phyloP scores from a whole-genome alignment of 2,329 filamentous ascomycete genomes.

The Helotiales sp. region DNA sequence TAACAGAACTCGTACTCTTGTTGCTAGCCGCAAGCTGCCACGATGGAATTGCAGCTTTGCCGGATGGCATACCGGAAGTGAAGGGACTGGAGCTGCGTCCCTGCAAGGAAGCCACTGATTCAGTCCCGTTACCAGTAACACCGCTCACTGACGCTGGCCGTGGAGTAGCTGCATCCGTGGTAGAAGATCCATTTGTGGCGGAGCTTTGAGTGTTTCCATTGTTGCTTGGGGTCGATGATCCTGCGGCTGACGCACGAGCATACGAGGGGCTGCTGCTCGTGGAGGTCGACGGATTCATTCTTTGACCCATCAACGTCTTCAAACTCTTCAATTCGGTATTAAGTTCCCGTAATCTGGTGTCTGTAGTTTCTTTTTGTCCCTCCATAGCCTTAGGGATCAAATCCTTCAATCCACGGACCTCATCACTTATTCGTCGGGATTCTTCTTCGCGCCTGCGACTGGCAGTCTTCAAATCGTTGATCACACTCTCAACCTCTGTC shows the following conservation, averaged over 20 bases:
- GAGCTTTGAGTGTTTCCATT: constrained; percentile 9
- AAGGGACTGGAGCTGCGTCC: constrained; percentile 48
- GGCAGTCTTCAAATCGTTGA: constrained; percentile 77
- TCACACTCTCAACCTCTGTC: constrained; percentile 79
- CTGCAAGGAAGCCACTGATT: constrained; percentile 36
- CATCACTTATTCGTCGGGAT: constrained; percentile 79
- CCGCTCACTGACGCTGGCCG: constrained; percentile 37
- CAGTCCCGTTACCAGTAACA: constrained; percentile 34
- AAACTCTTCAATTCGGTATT: constrained; percentile 86
- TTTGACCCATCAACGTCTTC: constrained; percentile 77
- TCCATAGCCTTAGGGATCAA: constrained; percentile 86
- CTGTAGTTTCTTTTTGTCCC: constrained; percentile 81
- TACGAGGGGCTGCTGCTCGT: constrained; percentile 30
- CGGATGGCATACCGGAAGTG: constrained; percentile 47
- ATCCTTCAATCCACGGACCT: constrained; percentile 79
- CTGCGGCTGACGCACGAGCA: constrained; percentile 24
- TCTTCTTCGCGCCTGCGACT: constrained; percentile 85
- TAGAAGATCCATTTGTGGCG: constrained; percentile 17
- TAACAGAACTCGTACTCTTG: constrained; percentile 38
- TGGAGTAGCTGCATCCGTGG: constrained; percentile 23
- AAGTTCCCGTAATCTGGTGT: constrained; percentile 80
- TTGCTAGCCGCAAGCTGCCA: constrained; percentile 76
- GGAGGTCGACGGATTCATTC: constrained; percentile 46
- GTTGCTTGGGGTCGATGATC: constrained; percentile 12
- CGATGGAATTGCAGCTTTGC: constrained; percentile 71